These are phyloP conservation scores for Exutisphaerella laricina DNA, from an alignment of 2,329 filamentous ascomycete genomes.

Conservation along the genomic window DNA sequence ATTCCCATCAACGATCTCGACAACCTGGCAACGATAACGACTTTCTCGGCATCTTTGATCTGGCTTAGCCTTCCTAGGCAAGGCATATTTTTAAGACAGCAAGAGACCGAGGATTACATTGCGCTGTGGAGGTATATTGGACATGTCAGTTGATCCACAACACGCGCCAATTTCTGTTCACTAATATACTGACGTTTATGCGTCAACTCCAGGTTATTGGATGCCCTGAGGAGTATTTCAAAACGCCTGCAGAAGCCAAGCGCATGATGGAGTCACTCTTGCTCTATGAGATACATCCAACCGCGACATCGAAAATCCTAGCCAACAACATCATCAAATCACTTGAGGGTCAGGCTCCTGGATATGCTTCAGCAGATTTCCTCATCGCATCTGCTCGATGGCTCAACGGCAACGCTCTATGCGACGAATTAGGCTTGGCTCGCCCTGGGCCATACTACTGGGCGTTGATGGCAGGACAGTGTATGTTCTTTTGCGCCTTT, in stretches of 20 bases:
- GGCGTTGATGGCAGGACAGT: slow-evolving; percentile 58
- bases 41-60: slow-evolving; percentile 63
- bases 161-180: no score
- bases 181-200: no score
- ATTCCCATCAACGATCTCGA: slow-evolving; percentile 73
- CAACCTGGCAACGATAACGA: slow-evolving; percentile 63
- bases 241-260: slow-evolving; percentile 51
- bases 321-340: slow-evolving; percentile 70
- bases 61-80: slow-evolving; percentile 67
- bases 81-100: slow-evolving; percentile 58
- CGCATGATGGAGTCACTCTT: slow-evolving; percentile 63
- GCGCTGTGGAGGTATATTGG: slow-evolving; percentile 72
- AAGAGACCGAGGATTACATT: slow-evolving; percentile 64
- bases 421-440: slow-evolving; percentile 54
- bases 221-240: slow-evolving; percentile 53
- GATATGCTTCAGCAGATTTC: slow-evolving; percentile 60
- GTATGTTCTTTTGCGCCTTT: slow-evolving; percentile 56
- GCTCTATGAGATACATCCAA: slow-evolving; percentile 61
- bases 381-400: slow-evolving; percentile 63
- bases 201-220: no score
- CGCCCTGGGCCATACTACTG: slow-evolving; percentile 54
- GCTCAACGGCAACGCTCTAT: slow-evolving; percentile 62
- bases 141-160: slow-evolving; percentile 62
- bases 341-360: slow-evolving; percentile 60
- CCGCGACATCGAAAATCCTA: slow-evolving; percentile 56